Base-by-base conservation (phyloP, 2,329 filamentous ascomycete genomes). In the Cordyceps cicadae region DNA sequence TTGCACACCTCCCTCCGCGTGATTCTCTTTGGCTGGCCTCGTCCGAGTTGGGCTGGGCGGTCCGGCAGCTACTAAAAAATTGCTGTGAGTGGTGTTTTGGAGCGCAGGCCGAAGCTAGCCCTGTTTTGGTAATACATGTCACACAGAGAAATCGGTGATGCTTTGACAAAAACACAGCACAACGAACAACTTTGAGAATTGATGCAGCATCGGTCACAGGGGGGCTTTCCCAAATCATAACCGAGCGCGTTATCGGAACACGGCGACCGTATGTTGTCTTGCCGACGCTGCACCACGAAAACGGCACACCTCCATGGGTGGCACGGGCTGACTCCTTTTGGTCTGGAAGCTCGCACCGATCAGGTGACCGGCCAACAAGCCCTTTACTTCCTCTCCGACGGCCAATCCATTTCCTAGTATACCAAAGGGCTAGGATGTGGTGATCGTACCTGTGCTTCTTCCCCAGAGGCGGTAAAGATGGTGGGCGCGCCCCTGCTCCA, bases 281-380 rank as follows among this genome's bases (percentile, higher is more conserved):
- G 3, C 39, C 39, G 39, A 43, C n/a, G n/a, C 39, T 43, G 11
- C 21, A 46, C 17, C 29, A 12, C 34, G 34, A 37, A 37, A 37
- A 29, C 29, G 34, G 9, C 34, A 14, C 34, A 1, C 2, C 34
- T 11, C 34, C 34, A 37, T 37, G 8, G 6, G 32, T 11, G 34
- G 12, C 34, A 14, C 9, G 34, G 34, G 11, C 11, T 8, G 14
- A 50, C 26, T 14, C 14, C 7, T 9, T 24, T 48, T 5, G 39
- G 54, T 29, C 9, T 41, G 32, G 19, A 21, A 14, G 8, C 54
- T 58, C 37, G 32, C 48, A 59, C 57, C 57, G 57, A 59, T 59
- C 57, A 59, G 57, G 49, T 59, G 57, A 59, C 57, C 57, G 57
- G 57, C 49, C 57, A 46, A 43, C 48, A 34, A 24, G 49, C n/a